These are phyloP conservation scores for Thielaviopsis populi DNA, from an alignment of 2,329 filamentous ascomycete genomes.

Conservation along the genomic window DNA sequence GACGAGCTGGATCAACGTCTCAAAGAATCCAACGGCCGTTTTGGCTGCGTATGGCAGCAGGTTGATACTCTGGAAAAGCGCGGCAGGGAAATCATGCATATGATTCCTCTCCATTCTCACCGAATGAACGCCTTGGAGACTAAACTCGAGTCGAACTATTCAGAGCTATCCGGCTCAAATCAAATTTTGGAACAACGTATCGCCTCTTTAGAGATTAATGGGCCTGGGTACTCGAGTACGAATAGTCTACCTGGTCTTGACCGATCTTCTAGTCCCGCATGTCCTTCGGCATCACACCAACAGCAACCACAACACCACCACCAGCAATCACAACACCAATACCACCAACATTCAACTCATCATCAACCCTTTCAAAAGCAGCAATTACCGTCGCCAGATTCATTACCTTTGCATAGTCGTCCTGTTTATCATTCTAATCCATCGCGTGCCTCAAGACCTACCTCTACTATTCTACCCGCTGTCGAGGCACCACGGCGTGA, in stretches of 20 bases:
- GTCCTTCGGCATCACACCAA: not conserved
- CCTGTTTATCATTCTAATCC: not conserved
- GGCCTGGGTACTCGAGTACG: slow-evolving; percentile 4
- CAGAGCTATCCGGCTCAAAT: slow-evolving; percentile 35
- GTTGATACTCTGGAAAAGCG: slow-evolving; percentile 32
- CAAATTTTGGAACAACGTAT: slow-evolving; percentile 40
- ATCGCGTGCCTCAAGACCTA: slow-evolving; percentile 9
- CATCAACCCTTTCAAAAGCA: not conserved
- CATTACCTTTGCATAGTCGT: not conserved
- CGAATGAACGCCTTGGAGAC: slow-evolving; percentile 11
- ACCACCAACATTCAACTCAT: not conserved
- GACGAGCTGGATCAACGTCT: slow-evolving; percentile 38
- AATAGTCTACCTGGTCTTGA: not conserved
- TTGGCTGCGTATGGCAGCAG: slow-evolving; percentile 39
- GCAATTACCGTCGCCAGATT: not conserved
- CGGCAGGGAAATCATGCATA: slow-evolving; percentile 17
- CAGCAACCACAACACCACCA: slow-evolving; percentile 11
- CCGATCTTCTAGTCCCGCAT: not conserved
- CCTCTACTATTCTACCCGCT: slow-evolving; percentile 14
- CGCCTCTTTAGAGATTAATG: slow-evolving; percentile 29
- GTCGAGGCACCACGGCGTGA: slow-evolving; percentile 14
- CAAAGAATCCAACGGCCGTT: slow-evolving; percentile 39
- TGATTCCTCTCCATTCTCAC: slow-evolving; percentile 7
- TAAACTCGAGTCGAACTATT: slow-evolving; percentile 23
- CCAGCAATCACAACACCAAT: slow-evolving; percentile 8